These are phyloP conservation scores for Vitis riparia DNA, from an alignment of 164 flowering plant species.

Conservation along the genomic window DNA sequence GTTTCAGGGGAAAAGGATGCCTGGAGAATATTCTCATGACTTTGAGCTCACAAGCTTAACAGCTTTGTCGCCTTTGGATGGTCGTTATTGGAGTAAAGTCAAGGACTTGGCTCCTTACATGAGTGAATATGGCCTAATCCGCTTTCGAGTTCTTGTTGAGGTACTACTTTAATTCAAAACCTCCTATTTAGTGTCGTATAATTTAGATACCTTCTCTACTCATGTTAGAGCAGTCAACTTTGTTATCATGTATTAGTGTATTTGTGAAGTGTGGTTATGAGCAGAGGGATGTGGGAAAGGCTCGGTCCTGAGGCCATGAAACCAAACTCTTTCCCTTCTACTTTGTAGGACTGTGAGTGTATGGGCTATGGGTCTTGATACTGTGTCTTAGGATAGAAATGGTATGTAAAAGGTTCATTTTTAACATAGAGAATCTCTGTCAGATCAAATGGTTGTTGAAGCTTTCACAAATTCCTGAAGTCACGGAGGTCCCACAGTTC, in stretches of 20 bases:
- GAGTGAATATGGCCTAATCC: slow-evolving; percentile 86
- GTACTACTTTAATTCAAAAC: slow-evolving; percentile 30
- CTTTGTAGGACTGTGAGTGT: too few relatives aligned
- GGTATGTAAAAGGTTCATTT: neutral
- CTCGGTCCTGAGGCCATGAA: too few relatives aligned
- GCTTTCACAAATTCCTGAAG: slow-evolving; percentile 84
- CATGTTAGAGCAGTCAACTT: neutral
- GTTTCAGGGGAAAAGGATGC: slow-evolving; percentile 35
- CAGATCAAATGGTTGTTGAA: slow-evolving; percentile 88
- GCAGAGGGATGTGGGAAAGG: too few relatives aligned
- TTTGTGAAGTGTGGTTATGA: neutral
- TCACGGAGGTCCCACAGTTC: slow-evolving; percentile 79
- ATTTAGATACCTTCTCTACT: neutral
- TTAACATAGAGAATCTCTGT: slow-evolving; percentile 10
- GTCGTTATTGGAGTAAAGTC: slow-evolving; percentile 85
- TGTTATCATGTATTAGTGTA: neutral
- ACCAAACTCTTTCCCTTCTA: too few relatives aligned
- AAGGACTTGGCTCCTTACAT: slow-evolving; percentile 77
- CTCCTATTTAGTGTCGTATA: neutral
- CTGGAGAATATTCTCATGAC: slow-evolving; percentile 21
- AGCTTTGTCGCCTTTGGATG: slow-evolving; percentile 88
- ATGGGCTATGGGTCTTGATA: too few relatives aligned
- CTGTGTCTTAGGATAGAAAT: neutral
- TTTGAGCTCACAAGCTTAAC: slow-evolving; percentile 64
- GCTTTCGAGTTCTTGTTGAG: slow-evolving; percentile 84